A percentile compares a stretch with the other conserved stretches of the same genome.
phyloP scores from a whole-genome alignment of 164 flowering plant genomes.

The Saururus chinensis region DNA sequence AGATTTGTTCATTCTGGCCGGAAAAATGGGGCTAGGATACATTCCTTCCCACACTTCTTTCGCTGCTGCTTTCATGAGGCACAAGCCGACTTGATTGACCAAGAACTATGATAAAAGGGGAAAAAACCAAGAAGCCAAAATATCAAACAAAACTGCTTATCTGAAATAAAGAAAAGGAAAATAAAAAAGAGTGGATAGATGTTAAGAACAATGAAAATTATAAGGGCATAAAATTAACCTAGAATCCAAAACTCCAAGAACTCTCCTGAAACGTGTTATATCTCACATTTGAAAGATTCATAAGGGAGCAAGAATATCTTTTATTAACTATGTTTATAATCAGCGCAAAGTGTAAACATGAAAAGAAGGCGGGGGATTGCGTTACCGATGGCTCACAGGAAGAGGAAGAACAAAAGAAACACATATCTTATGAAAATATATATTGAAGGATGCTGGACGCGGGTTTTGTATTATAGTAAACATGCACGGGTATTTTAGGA shows the following conservation, averaged over 20 bases:
- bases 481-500: too few species aligned
- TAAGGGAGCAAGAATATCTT: not conserved
- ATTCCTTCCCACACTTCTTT: constrained; percentile 47
- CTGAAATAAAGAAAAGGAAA: too few species aligned
- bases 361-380: constrained; percentile 22
- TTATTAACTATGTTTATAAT: constrained; percentile 8
- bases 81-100: constrained; percentile 42
- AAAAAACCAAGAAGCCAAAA: too few species aligned
- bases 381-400: constrained; percentile 29
- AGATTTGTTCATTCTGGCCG: constrained; percentile 35
- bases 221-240: too few species aligned
- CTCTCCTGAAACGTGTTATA: not conserved
- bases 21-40: constrained; percentile 55
- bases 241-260: too few species aligned
- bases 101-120: too few species aligned
- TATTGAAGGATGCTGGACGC: too few species aligned
- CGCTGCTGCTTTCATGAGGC: constrained; percentile 91
- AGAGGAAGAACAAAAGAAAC: constrained; percentile 10
- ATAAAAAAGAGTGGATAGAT: not conserved
- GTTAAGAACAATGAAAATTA: too few species aligned
- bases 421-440: too few species aligned
- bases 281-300: not conserved
- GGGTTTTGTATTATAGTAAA: too few species aligned
- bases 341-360: constrained; percentile 3
- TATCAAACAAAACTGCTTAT: constrained; percentile 52